These are phyloP conservation scores for Diutina rugosa DNA, from an alignment of 1,139 yeast genomes.

Conservation along the genomic window DNA sequence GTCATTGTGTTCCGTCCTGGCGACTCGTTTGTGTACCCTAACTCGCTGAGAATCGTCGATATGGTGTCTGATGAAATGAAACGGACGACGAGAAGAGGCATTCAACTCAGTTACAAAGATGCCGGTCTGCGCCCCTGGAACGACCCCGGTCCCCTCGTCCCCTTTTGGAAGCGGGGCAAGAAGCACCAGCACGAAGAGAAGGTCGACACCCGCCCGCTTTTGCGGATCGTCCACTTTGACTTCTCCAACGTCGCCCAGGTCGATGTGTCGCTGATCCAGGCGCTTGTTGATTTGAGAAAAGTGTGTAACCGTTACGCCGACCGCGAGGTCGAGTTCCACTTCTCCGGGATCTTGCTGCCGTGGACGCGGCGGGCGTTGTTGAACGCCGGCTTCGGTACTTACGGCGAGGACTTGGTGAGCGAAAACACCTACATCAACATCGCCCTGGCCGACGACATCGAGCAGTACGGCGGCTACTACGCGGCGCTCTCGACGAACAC, in stretches of 20 bases:
- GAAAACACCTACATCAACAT: slow-evolving; percentile 28
- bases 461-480: slow-evolving; percentile 21
- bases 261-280: slow-evolving; percentile 73
- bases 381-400: slow-evolving; percentile 69
- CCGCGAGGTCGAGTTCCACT: slow-evolving; percentile 79
- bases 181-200: slow-evolving; percentile 8
- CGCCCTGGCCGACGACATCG: slow-evolving; percentile 18
- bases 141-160: slow-evolving; percentile 59
- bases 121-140: slow-evolving; percentile 84
- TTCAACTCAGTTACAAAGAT: slow-evolving; percentile 24
- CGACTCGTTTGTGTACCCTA: slow-evolving; percentile 74
- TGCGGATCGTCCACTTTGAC: slow-evolving; percentile 68
- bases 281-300: slow-evolving; percentile 62
- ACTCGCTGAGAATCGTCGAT: slow-evolving; percentile 65
- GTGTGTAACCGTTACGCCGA: slow-evolving; percentile 67
- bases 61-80: slow-evolving; percentile 57
- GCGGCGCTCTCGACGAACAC: slow-evolving; percentile 63
- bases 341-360: slow-evolving; percentile 71
- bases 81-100: slow-evolving; percentile 48
- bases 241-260: slow-evolving; percentile 63
- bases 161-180: slow-evolving; percentile 11
- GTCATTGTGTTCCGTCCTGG: slow-evolving; percentile 75
- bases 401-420: slow-evolving; percentile 27
- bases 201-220: slow-evolving; percentile 46
- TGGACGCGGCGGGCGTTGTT: slow-evolving; percentile 76